Conservation (phyloP, 768 basidiomycete species). For the Lactifluus rugatus region DNA sequence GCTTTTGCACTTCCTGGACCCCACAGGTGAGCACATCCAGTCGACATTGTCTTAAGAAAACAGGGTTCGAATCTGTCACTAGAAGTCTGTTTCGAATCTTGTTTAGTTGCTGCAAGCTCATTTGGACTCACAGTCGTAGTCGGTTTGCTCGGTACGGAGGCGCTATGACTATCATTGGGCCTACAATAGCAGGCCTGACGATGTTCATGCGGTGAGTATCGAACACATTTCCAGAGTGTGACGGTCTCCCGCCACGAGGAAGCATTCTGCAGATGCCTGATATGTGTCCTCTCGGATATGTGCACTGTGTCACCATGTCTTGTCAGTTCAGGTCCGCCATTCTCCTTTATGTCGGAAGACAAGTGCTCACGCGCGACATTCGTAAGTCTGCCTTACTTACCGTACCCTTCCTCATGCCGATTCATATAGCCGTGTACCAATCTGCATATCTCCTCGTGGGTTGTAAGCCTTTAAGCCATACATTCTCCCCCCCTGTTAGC, state of each 20-base stretch:
- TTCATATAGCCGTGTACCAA: background rate
- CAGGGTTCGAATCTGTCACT: background rate
- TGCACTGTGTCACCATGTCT: constrained; percentile 24
- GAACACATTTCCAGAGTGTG: too few species aligned
- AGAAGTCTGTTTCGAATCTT: background rate
- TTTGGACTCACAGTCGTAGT: too few species aligned
- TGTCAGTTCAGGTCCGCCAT: constrained; percentile 24
- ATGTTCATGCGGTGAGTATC: constrained; percentile 42
- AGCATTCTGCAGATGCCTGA: background rate
- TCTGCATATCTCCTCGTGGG: background rate
- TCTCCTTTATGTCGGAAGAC: too few species aligned
- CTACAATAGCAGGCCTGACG: constrained; percentile 44
- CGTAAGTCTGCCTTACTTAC: constrained; percentile 29
- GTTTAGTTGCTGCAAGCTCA: too few species aligned
- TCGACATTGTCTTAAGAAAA: background rate
- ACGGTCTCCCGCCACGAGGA: too few species aligned
- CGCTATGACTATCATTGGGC: constrained; percentile 42
- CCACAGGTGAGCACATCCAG: constrained; percentile 3
- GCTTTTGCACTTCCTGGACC: constrained; percentile 21
- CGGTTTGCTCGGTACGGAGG: constrained; percentile 30
- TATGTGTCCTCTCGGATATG: constrained; percentile 21
- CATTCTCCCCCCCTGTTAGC: constrained; percentile 21
- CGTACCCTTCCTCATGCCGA: background rate
- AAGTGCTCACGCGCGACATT: constrained; percentile 39
- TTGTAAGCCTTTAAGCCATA: constrained; percentile 9